Base-by-base conservation (phyloP, 116 monocot genomes). In the Dioscorea cayenensis region DNA sequence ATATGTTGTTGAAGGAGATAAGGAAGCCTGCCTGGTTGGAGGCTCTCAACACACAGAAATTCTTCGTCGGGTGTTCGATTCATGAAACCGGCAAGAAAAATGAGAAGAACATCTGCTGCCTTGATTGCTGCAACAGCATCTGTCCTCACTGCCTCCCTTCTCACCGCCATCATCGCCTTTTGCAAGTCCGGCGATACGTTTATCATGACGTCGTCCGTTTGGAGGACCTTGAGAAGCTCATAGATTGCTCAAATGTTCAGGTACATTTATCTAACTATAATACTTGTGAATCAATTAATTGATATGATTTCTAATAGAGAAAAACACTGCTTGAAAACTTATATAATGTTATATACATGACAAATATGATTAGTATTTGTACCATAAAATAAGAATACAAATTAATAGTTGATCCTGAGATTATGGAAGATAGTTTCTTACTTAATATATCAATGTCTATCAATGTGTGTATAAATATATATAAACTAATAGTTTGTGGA, bases 41-140 rank as follows among this genome's bases (percentile, higher is more conserved):
- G 67, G 49, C 66, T 5, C 63, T 90, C 63, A 60, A 80, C 28
- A 48, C 68, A 1, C 86, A 86, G 76, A 80, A 52, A 36, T 90
- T 90, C 82, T 90, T 90, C 86, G 60, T 35, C 28, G 81, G 81
- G 14, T 90, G 90, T 38, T 32, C 48, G 23, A 27, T 69, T 18
- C 90, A 90, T 50, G 84, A 86, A 65, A 38, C 75, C 2, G 69
- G 78, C 13, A 86, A 83, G 84, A 92, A 86, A 86, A 92, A 89
- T 74, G 92, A 92, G 82, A 81, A 76, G 75, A 92, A 92, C 73
- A 78, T 92, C 66, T 84, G 86, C 72, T 92, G 92, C 82, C 76
- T 92, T 43, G 92, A 92, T 48, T 92, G 92, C 74, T 84, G 92
- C 80, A 79, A 71, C 43, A 76, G 81, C 49, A 70, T 92, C 60